A percentile compares a stretch with the other conserved stretches of the same genome.
phyloP scores from a whole-genome alignment of 2,329 filamentous ascomycete genomes.

The Apiospora pterosperma region DNA sequence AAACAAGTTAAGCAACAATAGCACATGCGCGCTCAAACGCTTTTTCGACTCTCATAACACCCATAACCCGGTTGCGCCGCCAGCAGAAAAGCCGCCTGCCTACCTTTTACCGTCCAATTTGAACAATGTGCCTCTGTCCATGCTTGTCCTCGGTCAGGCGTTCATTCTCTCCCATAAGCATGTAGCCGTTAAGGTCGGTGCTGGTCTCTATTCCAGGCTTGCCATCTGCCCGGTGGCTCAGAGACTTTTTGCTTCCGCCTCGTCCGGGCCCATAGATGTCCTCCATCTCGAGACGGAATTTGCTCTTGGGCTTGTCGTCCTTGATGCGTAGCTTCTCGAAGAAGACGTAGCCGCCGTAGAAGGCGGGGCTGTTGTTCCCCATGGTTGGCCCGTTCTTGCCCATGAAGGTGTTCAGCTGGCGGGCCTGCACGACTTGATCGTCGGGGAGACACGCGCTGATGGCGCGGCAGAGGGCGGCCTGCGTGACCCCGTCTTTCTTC shows the following conservation, averaged over 20 bases:
- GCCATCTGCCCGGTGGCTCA: conserved; percentile 40
- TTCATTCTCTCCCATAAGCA: conserved; percentile 10
- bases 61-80: background rate
- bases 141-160: conserved; percentile 12
- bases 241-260: conserved; percentile 42
- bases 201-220: conserved; percentile 22
- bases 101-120: background rate
- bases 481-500: conserved; percentile 40
- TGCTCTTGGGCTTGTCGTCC: conserved; percentile 48
- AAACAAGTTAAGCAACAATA: background rate
- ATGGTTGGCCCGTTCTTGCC: conserved; percentile 41
- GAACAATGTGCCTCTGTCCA: conserved; percentile 11
- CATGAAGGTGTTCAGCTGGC: conserved; percentile 46
- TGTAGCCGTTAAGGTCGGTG: background rate
- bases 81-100: background rate
- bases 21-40: conserved; percentile 2
- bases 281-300: conserved; percentile 49
- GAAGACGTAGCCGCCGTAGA: conserved; percentile 54
- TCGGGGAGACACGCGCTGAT: conserved; percentile 35
- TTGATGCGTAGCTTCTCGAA: conserved; percentile 57
- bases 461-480: conserved; percentile 45
- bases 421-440: conserved; percentile 26
- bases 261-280: conserved; percentile 32
- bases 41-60: background rate
- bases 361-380: conserved; percentile 44